phyloP scores from a whole-genome alignment of 23 red algal genomes.

The Agarophyton chilense region DNA sequence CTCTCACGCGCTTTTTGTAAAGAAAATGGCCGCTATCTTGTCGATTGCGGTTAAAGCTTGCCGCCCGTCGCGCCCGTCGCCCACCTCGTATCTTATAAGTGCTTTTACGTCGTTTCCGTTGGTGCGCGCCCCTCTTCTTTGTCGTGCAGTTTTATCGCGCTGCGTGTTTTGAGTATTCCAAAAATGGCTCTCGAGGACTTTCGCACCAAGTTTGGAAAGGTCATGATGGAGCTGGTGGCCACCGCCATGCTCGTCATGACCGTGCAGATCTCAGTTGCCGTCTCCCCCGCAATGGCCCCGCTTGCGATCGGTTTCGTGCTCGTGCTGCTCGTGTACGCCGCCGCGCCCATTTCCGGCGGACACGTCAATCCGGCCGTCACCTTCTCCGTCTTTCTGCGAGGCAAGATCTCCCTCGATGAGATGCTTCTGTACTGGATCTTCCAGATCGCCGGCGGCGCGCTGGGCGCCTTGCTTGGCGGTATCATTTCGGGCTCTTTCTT shows the following conservation, averaged over 20 bases:
- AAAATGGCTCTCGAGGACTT: constrained; percentile 67
- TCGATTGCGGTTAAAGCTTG: too few species aligned
- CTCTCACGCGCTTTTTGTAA: too few species aligned
- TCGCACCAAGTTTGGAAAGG: constrained; percentile 67
- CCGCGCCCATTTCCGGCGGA: constrained; percentile 66
- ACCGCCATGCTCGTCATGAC: constrained; percentile 75
- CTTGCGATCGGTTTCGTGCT: constrained; percentile 67
- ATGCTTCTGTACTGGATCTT: constrained; percentile 69
- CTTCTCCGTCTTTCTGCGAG: constrained; percentile 67
- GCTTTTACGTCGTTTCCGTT: background rate
- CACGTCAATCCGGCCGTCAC: constrained; percentile 79
- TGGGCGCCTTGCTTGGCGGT: constrained; percentile 69
- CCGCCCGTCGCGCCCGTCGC: too few species aligned
- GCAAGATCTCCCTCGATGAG: constrained; percentile 44
- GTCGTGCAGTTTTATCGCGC: too few species aligned
- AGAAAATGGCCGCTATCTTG: too few species aligned
- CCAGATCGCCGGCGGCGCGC: constrained; percentile 66
- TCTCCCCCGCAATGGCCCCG: constrained; percentile 8
- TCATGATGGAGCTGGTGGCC: constrained; percentile 68
- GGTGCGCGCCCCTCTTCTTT: background rate
- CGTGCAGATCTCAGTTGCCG: constrained; percentile 57
- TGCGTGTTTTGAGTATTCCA: too few species aligned
- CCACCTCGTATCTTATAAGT: too few species aligned
- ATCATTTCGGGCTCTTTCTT: constrained; percentile 43
- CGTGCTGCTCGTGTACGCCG: constrained; percentile 61